Evolutionary conservation across 2,329 filamentous ascomycete genomes (phyloP).

Genomic region (Ceratocystis ficicola): DNA sequence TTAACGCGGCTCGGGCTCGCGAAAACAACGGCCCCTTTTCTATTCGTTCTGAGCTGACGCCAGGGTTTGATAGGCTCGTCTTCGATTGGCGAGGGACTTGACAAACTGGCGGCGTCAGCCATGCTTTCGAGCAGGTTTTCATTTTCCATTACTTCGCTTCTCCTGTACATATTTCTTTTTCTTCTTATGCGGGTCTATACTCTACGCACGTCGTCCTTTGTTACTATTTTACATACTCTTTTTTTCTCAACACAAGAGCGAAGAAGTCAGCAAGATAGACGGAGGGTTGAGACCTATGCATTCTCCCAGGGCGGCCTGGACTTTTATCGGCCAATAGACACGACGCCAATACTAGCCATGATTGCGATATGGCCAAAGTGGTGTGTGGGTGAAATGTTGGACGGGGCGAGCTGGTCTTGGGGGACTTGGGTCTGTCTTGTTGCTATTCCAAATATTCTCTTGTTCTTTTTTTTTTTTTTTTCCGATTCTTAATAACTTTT

Average conservation of each 20-base stretch:
- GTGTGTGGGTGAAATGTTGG: neutral
- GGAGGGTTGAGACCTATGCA: neutral
- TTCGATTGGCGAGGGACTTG: neutral
- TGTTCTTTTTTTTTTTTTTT: neutral
- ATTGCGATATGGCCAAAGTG: neutral
- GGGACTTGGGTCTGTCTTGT: neutral
- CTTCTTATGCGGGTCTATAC: slow-evolving; percentile 5
- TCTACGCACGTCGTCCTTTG: neutral
- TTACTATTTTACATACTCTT: slow-evolving; percentile 9
- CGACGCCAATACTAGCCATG: no score
- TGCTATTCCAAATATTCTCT: neutral
- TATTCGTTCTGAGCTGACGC: neutral
- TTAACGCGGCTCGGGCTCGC: neutral
- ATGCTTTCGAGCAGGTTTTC: slow-evolving; percentile 7
- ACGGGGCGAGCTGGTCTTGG: neutral
- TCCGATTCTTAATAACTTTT: neutral
- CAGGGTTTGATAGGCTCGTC: neutral
- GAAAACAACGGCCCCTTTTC: neutral
- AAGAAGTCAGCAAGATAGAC: neutral
- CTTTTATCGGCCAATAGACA: neutral
- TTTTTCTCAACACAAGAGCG: slow-evolving; percentile 1
- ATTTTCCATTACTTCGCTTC: slow-evolving; percentile 15
- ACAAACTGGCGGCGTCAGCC: neutral
- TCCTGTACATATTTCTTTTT: slow-evolving; percentile 10
- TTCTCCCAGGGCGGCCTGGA: neutral